These are phyloP conservation scores for Candida peoriensis DNA, from an alignment of 805 yeast genomes.

Conservation along the genomic window DNA sequence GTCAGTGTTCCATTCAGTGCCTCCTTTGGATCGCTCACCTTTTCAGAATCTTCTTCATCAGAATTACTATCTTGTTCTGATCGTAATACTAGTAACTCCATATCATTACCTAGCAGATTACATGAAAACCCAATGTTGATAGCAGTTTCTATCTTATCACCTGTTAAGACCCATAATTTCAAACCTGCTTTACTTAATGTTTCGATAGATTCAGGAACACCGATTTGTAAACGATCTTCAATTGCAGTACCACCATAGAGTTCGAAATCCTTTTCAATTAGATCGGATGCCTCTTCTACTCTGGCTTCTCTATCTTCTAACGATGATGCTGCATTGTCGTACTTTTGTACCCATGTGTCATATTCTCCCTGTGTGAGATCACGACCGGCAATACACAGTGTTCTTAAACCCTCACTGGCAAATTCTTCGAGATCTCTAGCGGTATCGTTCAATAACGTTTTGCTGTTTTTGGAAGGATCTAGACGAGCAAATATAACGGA, in stretches of 20 bases:
- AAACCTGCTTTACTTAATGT: conserved; percentile 69
- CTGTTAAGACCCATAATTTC: conserved; percentile 79
- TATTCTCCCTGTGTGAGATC: conserved; percentile 59
- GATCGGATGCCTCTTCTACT: conserved; percentile 68
- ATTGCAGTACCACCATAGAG: conserved; percentile 84
- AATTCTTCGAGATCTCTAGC: conserved; percentile 69
- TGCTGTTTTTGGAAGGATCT: conserved; percentile 38
- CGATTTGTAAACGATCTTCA: conserved; percentile 79
- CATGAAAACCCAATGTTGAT: conserved; percentile 80
- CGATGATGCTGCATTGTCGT: conserved; percentile 61
- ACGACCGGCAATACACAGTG: conserved; percentile 71
- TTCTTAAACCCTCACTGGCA: conserved; percentile 80
- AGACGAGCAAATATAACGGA: conserved; percentile 67
- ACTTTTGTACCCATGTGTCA: conserved; percentile 55
- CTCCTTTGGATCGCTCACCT: conserved; percentile 32
- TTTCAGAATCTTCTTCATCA: conserved; percentile 22
- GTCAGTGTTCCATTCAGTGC: conserved; percentile 34
- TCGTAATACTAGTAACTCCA: conserved; percentile 61
- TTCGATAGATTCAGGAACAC: conserved; percentile 81
- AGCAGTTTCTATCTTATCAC: conserved; percentile 84
- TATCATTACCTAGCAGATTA: conserved; percentile 63
- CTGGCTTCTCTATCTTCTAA: conserved; percentile 62
- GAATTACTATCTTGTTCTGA: conserved; percentile 43
- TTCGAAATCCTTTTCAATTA: conserved; percentile 59
- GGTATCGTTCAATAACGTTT: conserved; percentile 49